phyloP scores from a whole-genome alignment of 805 yeast genomes.

The Maudiozyma pseudohumilis region DNA sequence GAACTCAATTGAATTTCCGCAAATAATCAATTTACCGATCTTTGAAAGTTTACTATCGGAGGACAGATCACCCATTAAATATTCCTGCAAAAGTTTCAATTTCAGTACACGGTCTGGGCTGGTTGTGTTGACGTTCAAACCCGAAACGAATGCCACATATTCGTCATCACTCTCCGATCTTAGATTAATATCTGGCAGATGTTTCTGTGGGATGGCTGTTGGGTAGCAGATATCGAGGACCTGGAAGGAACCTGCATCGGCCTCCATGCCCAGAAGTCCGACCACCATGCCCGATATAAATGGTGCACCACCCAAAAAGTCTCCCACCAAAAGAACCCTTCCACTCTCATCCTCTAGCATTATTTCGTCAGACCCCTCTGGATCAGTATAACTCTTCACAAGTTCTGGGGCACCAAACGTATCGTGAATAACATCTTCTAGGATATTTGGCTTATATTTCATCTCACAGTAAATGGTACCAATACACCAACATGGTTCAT shows the following conservation, averaged over 20 bases:
- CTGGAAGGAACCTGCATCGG: slow-evolving; percentile 72
- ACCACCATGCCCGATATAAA: slow-evolving; percentile 86
- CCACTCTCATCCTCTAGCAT: slow-evolving; percentile 93
- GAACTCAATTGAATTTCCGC: slow-evolving; percentile 56
- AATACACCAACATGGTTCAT: slow-evolving; percentile 59
- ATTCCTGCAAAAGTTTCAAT: slow-evolving; percentile 55
- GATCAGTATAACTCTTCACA: slow-evolving; percentile 43
- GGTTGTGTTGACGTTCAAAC: slow-evolving; percentile 47
- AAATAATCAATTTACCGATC: slow-evolving; percentile 47
- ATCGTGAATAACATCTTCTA: slow-evolving; percentile 64
- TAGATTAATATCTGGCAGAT: slow-evolving; percentile 14
- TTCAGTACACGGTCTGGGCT: slow-evolving; percentile 34
- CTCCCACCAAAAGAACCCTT: slow-evolving; percentile 62
- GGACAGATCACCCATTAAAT: slow-evolving; percentile 60
- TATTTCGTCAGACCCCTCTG: slow-evolving; percentile 43
- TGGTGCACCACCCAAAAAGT: slow-evolving; percentile 41
- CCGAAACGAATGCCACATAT: slow-evolving; percentile 65
- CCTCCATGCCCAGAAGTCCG: slow-evolving; percentile 79
- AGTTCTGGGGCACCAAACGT: slow-evolving; percentile 34
- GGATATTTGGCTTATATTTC: slow-evolving; percentile 74
- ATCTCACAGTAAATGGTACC: slow-evolving; percentile 83
- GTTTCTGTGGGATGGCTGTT: slow-evolving; percentile 45
- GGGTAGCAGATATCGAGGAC: slow-evolving; percentile 77
- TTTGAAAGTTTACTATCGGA: slow-evolving; percentile 26
- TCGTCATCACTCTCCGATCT: slow-evolving; percentile 10